Conservation (phyloP, 352 stramenopile species). For the Globisporangium cystogenes region DNA sequence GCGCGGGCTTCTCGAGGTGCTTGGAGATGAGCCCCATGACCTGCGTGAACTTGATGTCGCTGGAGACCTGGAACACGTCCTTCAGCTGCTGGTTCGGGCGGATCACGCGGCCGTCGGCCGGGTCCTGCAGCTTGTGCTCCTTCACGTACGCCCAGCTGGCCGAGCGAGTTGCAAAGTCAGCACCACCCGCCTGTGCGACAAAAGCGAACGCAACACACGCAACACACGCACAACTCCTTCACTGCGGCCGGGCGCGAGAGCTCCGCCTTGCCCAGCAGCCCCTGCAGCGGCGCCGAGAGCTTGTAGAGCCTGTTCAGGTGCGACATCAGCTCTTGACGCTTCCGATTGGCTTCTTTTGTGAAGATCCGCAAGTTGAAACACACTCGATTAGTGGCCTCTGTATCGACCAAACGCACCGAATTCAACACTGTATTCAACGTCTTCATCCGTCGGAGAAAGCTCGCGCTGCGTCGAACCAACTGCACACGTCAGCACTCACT, state of each 20-base stretch:
- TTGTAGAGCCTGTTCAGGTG: conserved; percentile 41
- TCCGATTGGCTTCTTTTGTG: too few relatives aligned
- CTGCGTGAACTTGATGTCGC: conserved; percentile 67
- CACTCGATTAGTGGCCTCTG: too few relatives aligned
- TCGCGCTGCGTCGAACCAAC: too few relatives aligned
- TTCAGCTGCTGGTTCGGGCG: conserved; percentile 63
- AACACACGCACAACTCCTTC: conserved; percentile 77
- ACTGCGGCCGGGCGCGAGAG: conserved; percentile 59
- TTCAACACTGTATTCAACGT: too few relatives aligned
- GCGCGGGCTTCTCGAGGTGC: conserved; percentile 58
- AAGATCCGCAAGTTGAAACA: too few relatives aligned
- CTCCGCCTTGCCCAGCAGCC: conserved; percentile 59
- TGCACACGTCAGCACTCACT: too few relatives aligned
- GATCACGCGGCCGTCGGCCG: conserved; percentile 61
- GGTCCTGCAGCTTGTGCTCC: conserved; percentile 68
- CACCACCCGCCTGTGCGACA: too few relatives aligned
- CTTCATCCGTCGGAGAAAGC: too few relatives aligned
- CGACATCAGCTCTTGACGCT: conserved; percentile 12
- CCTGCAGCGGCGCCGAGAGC: conserved; percentile 50
- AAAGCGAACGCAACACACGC: too few relatives aligned
- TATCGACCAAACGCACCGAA: too few relatives aligned
- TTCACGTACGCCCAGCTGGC: conserved; percentile 73
- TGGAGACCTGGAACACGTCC: conserved; percentile 51
- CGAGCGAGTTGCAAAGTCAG: neutral
- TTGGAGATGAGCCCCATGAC: conserved; percentile 67